phyloP scores from a whole-genome alignment of 1,284 basidiomycete species.

The Ganoderma boninense region DNA sequence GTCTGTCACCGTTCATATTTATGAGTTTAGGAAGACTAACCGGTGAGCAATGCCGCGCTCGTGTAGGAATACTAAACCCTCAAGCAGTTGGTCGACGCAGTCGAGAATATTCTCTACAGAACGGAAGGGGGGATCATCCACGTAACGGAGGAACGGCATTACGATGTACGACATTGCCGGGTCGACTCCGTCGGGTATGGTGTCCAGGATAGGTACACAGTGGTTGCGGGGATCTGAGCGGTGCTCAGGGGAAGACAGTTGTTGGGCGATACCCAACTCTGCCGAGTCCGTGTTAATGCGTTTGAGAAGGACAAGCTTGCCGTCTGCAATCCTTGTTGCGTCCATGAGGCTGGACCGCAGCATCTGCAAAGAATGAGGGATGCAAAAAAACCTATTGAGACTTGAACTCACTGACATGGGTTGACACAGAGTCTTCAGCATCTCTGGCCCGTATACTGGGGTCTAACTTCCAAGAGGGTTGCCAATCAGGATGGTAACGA shows the following conservation, averaged over 20 bases:
- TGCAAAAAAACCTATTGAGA: no score
- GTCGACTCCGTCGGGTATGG: slow-evolving; percentile 33
- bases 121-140: slow-evolving; percentile 35
- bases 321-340: slow-evolving; percentile 38
- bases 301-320: slow-evolving; percentile 39
- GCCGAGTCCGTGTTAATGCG: slow-evolving; percentile 22
- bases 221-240: slow-evolving; percentile 40
- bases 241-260: slow-evolving; percentile 24
- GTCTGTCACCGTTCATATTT: background rate
- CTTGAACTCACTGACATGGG: background rate
- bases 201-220: slow-evolving; percentile 43
- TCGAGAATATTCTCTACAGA: slow-evolving; percentile 37
- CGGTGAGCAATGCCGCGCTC: slow-evolving; percentile 36
- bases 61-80: slow-evolving; percentile 41
- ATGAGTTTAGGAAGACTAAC: slow-evolving; percentile 17
- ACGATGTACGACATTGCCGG: slow-evolving; percentile 34
- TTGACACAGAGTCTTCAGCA: background rate
- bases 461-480: slow-evolving; percentile 19
- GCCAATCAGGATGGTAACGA: slow-evolving; percentile 21
- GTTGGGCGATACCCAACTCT: slow-evolving; percentile 34
- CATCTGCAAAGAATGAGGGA: background rate
- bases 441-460: slow-evolving; percentile 15
- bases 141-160: slow-evolving; percentile 41
- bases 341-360: slow-evolving; percentile 34
- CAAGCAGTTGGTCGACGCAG: slow-evolving; percentile 39